Base-by-base conservation (phyloP, 352 stramenopile species). In the Phytophthora hybrid region DNA sequence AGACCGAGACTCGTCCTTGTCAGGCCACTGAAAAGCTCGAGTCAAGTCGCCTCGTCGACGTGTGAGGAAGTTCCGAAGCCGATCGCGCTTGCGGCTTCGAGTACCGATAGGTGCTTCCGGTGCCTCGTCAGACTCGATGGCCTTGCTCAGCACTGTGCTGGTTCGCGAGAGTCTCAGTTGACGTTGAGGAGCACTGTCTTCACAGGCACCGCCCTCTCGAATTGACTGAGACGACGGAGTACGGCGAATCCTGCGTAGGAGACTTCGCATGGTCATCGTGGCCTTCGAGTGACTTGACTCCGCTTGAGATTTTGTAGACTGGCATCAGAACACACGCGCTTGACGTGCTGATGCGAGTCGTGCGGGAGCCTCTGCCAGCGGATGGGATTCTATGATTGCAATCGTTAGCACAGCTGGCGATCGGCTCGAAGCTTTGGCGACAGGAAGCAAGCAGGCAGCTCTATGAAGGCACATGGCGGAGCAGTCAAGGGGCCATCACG, bases 81-180 rank as follows among this genome's bases (percentile, higher is more conserved):
- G 71, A 58, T 81, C 75, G 9, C 75, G 75, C 34, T 81, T 81
- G 49, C 71, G 71, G 61, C 63, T 65, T 23, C 44, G 56, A 11
- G 31, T 62, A n/a, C n/a, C n/a, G n/a, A n/a, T n/a, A n/a, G n/a
- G n/a, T n/a, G n/a, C 39, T 21, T 47, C 59, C 7, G 59, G 47
- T 14, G 47, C 52, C 19, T 76, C 62, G n/a, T 61, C 39, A 0
- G 57, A 32, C 0, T 63, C 57, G 7, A 73, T 66, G 0, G 29
- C 41, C 23, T 66, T 78, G 46, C 63, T 39, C 21, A 69, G 8
- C 8, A 64, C 39, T 57, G 49, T 23, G 16, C 58, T 74, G 6
- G 68, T 70, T 19, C 62, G 65, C 16, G 58, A 34, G 39, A 72
- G 69, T 39, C 69, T 70, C 53, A 18, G 68, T 26, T 58, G 62